Base-by-base conservation (phyloP, 345 rosid species). In the Excoecaria cochinchinensis region DNA sequence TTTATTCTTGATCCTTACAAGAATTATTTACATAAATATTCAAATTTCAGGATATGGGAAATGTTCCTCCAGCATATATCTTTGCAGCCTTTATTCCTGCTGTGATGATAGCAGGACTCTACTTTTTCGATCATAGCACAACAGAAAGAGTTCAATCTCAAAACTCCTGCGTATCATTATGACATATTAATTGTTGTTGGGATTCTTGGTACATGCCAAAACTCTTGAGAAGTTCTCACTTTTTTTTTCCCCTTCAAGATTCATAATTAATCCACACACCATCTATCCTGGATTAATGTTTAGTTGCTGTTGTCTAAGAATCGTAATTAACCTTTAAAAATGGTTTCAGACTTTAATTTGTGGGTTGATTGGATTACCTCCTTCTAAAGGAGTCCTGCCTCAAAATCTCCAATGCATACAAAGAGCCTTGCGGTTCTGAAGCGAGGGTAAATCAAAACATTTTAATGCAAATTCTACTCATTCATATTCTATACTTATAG, bases 331-430 rank as follows among this genome's bases (percentile, higher is more conserved):
- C 2, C 31, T 31, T 31, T 31, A 31, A 31, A 2, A 42, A 17
- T 68, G 74, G 69, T 67, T 69, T 42, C 86, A 94, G 98, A 89
- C 94, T 39, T 76, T 94, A 79, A 83, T 94, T 51, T 94, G 98
- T 75, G 98, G 98, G 66, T 76, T 94, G 79, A 53, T 90, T 17
- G 94, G 97, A 5, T 83, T 94, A 40, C 97, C 96, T 67, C 97
- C 98, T 67, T 88, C 93, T 1, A 92, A 94, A 46, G 96, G 98
- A 42, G 97, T 94, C 75, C 88, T 94, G 3, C 98, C 97, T n/a
- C 98, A 94, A n/a, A n/a, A 67, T 89, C 97, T 73, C 98, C 98
- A 10, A 92, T 92, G 98, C 98, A 94, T 76, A 87, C 95, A 11
- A 93, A 93, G 79, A 93, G 98, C 82, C 94, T 89, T 3, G 88